Evolutionary conservation across 192 early-diverging fungal genomes (phyloP), one percentile per base, ranked within the genome.

Genomic region (Coemansia sp.): DNA sequence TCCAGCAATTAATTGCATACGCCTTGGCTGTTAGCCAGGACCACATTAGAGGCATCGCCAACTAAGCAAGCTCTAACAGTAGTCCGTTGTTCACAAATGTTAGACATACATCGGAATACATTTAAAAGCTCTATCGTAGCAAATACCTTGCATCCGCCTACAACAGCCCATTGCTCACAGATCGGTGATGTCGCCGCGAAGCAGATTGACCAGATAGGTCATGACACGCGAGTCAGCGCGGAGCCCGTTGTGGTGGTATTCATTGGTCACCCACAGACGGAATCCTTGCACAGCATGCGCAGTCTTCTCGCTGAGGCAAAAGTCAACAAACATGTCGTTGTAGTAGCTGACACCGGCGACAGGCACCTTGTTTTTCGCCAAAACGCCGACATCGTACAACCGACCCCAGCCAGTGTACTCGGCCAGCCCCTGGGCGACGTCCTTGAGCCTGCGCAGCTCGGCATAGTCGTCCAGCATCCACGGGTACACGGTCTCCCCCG

Each of bases 391-490:
- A 61, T 88, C 69, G 48, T 90, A 90, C 9, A 90, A 74, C 37
- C 73, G 69, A 9, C 79, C 81, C 87, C 89, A 88, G 9, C 40
- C 48, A 3, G 66, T 70, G 56, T 70, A 81, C 57, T 87, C 83
- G 6, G 87, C 89, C 63, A 90, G 69, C 9, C 84, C 73, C 9
- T 86, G 60, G 0, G 83, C 87, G 2, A 86, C 86, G 13, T 81
- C 75, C 35, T 86, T 86, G n/a, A 88, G 64, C 24, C 80, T 82
- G 7, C 73, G 76, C 42, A 90, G 73, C 58, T 87, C 84, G 9
- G 83, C 75, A 60, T 87, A 90, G 57, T 90, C 89, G 31, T 90
- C 87, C 60, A 90, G 82, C 89, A 90, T 90, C 79, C 85, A 88
- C 42, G 87, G 86, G 39, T 88, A 87, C 66, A 90, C 85, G 10